Evolutionary conservation across 2,329 filamentous ascomycete genomes (phyloP).

Genomic region (Neofusicoccum laricinum): DNA sequence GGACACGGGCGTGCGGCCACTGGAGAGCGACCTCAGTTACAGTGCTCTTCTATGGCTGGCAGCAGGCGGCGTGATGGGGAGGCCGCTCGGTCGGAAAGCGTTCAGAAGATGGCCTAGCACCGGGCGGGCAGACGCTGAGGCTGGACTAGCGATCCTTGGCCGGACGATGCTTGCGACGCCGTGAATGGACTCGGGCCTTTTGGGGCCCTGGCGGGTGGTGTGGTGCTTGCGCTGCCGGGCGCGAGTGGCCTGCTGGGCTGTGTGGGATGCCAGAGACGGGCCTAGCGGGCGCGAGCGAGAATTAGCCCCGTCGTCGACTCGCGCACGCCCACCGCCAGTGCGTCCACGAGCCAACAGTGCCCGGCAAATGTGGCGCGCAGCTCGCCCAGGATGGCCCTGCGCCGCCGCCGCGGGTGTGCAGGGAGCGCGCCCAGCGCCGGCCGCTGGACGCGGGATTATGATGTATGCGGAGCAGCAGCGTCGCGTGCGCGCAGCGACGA

Average conservation of each 20-base stretch:
- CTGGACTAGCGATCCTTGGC: constrained; percentile 20
- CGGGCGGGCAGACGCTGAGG: constrained; percentile 16
- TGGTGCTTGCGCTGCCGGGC: constrained; percentile 9
- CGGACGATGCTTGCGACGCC: constrained; percentile 16
- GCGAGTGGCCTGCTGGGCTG: constrained; percentile 8
- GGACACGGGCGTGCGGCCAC: constrained; percentile 8
- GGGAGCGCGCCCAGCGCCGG: not conserved
- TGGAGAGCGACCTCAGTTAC: constrained; percentile 3
- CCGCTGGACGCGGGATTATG: not conserved
- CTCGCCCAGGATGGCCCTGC: constrained; percentile 6
- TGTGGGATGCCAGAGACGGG: constrained; percentile 11
- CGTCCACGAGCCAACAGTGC: constrained; percentile 11
- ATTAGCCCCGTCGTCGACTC: constrained; percentile 6
- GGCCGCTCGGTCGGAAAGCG: constrained; percentile 20
- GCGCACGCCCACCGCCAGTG: constrained; percentile 8
- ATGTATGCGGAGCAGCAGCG: constrained; percentile 1
- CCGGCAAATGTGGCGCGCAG: constrained; percentile 10
- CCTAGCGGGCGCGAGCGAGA: constrained; percentile 9
- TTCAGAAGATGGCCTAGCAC: constrained; percentile 23
- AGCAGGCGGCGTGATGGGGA: constrained; percentile 20
- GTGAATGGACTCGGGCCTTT: constrained; percentile 20
- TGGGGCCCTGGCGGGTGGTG: constrained; percentile 16
- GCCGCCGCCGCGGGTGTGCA: constrained; percentile 4
- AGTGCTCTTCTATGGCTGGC: constrained; percentile 17
- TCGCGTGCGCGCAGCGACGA: not conserved